These are phyloP conservation scores for Dothidotthia symphoricarpi DNA, from an alignment of 2,329 filamentous ascomycete genomes.

Conservation along the genomic window DNA sequence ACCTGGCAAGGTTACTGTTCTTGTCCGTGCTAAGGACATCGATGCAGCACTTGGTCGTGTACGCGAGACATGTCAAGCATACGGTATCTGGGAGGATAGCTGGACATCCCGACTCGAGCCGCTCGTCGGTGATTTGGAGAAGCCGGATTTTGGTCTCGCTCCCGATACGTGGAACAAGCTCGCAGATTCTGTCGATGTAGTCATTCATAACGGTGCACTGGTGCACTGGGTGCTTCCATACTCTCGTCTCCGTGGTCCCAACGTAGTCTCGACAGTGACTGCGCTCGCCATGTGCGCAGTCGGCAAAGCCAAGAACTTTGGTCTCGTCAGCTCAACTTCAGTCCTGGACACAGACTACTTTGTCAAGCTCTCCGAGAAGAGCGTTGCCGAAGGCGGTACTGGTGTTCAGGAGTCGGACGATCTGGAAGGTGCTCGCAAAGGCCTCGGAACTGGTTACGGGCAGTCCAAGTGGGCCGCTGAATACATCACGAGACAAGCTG, in stretches of 20 bases:
- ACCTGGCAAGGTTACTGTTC: constrained; percentile 65
- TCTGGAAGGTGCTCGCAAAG: constrained; percentile 70
- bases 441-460: constrained; percentile 83
- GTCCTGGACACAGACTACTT: constrained; percentile 82
- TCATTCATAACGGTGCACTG: constrained; percentile 69
- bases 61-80: constrained; percentile 66
- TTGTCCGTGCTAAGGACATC: constrained; percentile 68
- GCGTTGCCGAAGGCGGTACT: constrained; percentile 58
- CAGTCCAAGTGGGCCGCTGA: constrained; percentile 84
- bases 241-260: constrained; percentile 66
- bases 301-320: constrained; percentile 75
- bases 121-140: constrained; percentile 71
- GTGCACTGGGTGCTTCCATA: constrained; percentile 84
- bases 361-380: constrained; percentile 67
- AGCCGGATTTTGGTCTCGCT: constrained; percentile 71
- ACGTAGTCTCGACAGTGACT: constrained; percentile 80
- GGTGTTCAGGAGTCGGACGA: constrained; percentile 75
- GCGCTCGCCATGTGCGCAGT: constrained; percentile 71
- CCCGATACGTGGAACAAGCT: constrained; percentile 64
- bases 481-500: constrained; percentile 73
- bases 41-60: constrained; percentile 64
- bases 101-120: constrained; percentile 66
- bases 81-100: constrained; percentile 72
- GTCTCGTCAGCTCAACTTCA: constrained; percentile 80
- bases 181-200: constrained; percentile 63